Conservation (phyloP, 1,284 basidiomycete genomes). For the Meira nashicola region DNA sequence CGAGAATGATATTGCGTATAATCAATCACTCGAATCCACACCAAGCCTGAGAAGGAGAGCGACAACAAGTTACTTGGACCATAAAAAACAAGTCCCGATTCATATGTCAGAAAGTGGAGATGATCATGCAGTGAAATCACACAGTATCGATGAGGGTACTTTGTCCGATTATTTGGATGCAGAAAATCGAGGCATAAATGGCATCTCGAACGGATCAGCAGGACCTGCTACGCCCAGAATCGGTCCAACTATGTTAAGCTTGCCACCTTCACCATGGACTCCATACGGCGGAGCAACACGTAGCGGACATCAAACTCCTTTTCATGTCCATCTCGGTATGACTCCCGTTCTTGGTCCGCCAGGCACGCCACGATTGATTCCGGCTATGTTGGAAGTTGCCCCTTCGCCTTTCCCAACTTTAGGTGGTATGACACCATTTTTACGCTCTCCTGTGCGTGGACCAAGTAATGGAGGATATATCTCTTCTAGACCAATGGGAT, state of each 20-base stretch:
- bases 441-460: not conserved
- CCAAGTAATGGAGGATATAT: no score
- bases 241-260: slow-evolving; percentile 31
- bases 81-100: no score
- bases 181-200: no score
- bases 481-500: no score
- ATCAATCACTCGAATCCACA: no score
- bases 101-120: no score
- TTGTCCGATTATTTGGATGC: slow-evolving; percentile 13
- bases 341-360: slow-evolving; percentile 23
- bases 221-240: slow-evolving; percentile 30
- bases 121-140: no score
- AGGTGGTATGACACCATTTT: not conserved
- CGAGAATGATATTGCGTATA: no score
- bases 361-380: slow-evolving; percentile 35
- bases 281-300: slow-evolving; percentile 13
- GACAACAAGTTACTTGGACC: no score
- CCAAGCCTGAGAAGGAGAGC: no score
- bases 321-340: slow-evolving; percentile 18
- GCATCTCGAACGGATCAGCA: no score
- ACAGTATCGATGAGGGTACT: not conserved
- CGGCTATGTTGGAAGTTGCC: slow-evolving; percentile 30
- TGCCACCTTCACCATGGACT: slow-evolving; percentile 44
- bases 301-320: slow-evolving; percentile 26
- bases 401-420: slow-evolving; percentile 36